phyloP scores from a whole-genome alignment of 2,329 filamentous ascomycete species.

The Sporothrix sp. region DNA sequence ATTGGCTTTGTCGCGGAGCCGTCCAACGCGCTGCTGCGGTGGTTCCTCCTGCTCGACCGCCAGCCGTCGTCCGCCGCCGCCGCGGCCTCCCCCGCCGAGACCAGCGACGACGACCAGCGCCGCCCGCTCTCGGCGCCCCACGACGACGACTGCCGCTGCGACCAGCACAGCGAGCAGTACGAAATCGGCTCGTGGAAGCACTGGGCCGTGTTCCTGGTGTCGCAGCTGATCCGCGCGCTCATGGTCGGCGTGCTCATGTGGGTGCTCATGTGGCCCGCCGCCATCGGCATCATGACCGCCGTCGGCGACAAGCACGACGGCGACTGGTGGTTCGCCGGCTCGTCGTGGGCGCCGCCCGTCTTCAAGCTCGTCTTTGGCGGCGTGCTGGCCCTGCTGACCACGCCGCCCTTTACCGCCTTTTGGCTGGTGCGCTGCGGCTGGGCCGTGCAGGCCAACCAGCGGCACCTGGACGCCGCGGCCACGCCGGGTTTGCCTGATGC shows the following conservation, averaged over 20 bases:
- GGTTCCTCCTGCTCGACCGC: conserved; percentile 35
- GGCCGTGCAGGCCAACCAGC: conserved; percentile 22
- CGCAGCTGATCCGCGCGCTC: conserved; percentile 28
- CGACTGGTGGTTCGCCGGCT: conserved; percentile 34
- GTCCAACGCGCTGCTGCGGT: conserved; percentile 26
- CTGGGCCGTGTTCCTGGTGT: conserved; percentile 27
- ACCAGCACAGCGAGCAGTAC: conserved; percentile 18
- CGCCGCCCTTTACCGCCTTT: conserved; percentile 38
- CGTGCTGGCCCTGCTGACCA: conserved; percentile 35
- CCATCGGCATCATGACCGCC: conserved; percentile 34
- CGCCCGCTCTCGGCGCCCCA: conserved; percentile 9
- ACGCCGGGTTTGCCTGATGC: too few relatives aligned
- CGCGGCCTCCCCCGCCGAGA: neutral
- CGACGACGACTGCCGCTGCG: conserved; percentile 15
- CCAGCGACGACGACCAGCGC: neutral
- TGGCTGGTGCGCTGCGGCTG: conserved; percentile 43
- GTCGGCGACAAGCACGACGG: conserved; percentile 28
- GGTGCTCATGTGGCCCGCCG: conserved; percentile 33
- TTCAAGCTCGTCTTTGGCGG: conserved; percentile 43
- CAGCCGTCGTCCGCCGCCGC: neutral
- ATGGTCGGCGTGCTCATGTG: conserved; percentile 31
- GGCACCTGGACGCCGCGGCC: conserved; percentile 9
- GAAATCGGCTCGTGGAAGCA: conserved; percentile 22
- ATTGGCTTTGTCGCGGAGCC: conserved; percentile 36
- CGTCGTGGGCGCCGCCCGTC: conserved; percentile 36